A percentile compares a stretch with the other conserved stretches of the same genome.
Conservation (phyloP, 208 protist genomes). For the Angomonas ambiguus region DNA sequence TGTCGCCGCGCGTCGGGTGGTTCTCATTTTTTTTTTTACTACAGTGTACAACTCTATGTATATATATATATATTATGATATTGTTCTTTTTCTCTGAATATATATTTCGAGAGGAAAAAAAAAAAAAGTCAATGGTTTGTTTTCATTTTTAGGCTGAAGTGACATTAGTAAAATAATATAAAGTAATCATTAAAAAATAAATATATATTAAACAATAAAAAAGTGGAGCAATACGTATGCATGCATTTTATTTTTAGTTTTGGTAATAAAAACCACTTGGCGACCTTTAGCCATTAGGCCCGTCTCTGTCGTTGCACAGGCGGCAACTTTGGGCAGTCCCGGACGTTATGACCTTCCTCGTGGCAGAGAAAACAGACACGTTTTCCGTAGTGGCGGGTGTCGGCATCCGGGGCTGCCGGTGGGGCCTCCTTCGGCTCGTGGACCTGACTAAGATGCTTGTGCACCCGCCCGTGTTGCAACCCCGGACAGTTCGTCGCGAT, state of each 20-base stretch:
- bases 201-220: too few relatives aligned
- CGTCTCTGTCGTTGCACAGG: constrained; percentile 16
- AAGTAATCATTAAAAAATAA: too few relatives aligned
- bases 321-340: constrained; percentile 74
- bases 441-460: constrained; percentile 47
- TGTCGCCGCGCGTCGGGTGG: background rate
- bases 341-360: constrained; percentile 66
- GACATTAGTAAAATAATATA: too few relatives aligned
- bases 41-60: background rate
- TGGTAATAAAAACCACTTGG: too few relatives aligned
- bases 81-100: background rate
- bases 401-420: constrained; percentile 32
- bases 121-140: too few relatives aligned
- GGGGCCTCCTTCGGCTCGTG: constrained; percentile 70
- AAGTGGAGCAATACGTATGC: too few relatives aligned
- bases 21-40: background rate
- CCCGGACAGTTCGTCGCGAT: constrained; percentile 77
- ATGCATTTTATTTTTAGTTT: constrained; percentile 1
- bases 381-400: constrained; percentile 26
- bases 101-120: too few relatives aligned
- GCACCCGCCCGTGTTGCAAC: constrained; percentile 56
- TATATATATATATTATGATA: background rate
- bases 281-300: background rate
- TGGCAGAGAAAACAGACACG: constrained; percentile 77
- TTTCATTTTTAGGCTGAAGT: too few relatives aligned